Percentiles rank a stretch among this genome's conserved stretches.
phyloP scores from a whole-genome alignment of 345 rosid genomes.

The Brassica rapa region DNA sequence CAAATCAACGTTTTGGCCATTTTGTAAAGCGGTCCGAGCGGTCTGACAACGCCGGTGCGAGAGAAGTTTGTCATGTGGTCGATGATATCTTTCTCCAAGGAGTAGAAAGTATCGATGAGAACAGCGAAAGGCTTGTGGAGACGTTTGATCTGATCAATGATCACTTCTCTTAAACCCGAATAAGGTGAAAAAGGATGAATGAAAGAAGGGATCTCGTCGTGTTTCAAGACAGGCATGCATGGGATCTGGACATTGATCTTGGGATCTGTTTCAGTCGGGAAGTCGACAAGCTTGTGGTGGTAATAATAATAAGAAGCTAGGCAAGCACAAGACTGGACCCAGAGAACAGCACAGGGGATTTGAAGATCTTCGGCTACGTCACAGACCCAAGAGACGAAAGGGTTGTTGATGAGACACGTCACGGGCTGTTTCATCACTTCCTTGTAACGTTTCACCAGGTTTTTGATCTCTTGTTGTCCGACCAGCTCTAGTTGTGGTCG shows the following conservation, averaged over 20 bases:
- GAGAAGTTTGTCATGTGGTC: conserved; percentile 60
- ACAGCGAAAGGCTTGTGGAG: conserved; percentile 69
- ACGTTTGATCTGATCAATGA: conserved; percentile 61
- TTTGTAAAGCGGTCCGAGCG: conserved; percentile 62
- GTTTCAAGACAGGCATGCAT: conserved; percentile 62
- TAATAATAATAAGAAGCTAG: conserved; percentile 70
- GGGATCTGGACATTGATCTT: conserved; percentile 71
- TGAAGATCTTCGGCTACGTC: conserved; percentile 71
- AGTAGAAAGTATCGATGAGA: conserved; percentile 70
- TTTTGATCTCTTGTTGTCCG: conserved; percentile 50
- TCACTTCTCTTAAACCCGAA: conserved; percentile 46
- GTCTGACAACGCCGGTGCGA: conserved; percentile 45
- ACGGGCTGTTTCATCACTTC: conserved; percentile 62
- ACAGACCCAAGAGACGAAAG: conserved; percentile 83
- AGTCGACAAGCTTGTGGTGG: conserved; percentile 49
- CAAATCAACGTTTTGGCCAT: conserved; percentile 28
- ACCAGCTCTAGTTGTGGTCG: conserved; percentile 55
- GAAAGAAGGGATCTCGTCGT: conserved; percentile 83
- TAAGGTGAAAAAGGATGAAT: conserved; percentile 60
- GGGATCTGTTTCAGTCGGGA: conserved; percentile 58
- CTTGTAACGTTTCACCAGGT: conserved; percentile 48
- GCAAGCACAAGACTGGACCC: conserved; percentile 91
- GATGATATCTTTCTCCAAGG: conserved; percentile 67
- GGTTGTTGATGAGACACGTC: conserved; percentile 78
- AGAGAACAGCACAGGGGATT: conserved; percentile 81